Percentiles rank a stretch among this genome's conserved stretches.
Conservation (phyloP, 106 monocot genomes). For the Narthecium ossifragum region DNA sequence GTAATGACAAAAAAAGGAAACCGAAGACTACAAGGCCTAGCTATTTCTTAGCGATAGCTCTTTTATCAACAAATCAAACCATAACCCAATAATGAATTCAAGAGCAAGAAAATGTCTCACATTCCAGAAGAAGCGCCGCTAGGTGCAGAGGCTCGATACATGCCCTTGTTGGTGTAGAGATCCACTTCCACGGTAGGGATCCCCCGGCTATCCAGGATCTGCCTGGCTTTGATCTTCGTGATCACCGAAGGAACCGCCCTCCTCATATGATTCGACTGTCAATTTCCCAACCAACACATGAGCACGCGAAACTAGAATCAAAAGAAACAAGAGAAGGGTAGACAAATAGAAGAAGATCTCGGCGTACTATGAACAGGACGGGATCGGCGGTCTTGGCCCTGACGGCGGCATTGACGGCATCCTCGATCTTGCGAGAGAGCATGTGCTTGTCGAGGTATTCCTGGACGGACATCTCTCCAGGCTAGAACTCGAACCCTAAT, state of each 20-base stretch:
- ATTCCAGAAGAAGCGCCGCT: slow-evolving; percentile 55
- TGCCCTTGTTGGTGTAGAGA: slow-evolving; percentile 88
- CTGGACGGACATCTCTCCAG: slow-evolving; percentile 74
- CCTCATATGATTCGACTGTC: slow-evolving; percentile 88
- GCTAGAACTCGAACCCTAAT: slow-evolving; percentile 1
- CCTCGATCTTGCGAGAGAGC: slow-evolving; percentile 94
- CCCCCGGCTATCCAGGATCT: slow-evolving; percentile 88
- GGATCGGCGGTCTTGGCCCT: slow-evolving; percentile 87
- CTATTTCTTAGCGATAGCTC: no score
- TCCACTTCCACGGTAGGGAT: slow-evolving; percentile 91
- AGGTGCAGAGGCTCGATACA: slow-evolving; percentile 72
- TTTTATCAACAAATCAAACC: no score
- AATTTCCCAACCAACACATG: neutral
- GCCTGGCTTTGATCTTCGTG: slow-evolving; percentile 86
- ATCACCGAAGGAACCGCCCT: slow-evolving; percentile 77
- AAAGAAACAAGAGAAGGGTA: neutral
- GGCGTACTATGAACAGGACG: slow-evolving; percentile 69
- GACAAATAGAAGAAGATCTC: neutral
- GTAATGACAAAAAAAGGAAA: no score
- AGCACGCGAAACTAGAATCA: neutral
- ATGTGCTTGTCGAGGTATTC: slow-evolving; percentile 91
- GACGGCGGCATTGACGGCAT: slow-evolving; percentile 96
- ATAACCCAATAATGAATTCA: no score
- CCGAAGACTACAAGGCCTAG: no score
- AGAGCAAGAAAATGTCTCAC: slow-evolving; percentile 28